Conservation (phyloP, 2,329 filamentous ascomycete species). For the Stachybotrys echinatus region DNA sequence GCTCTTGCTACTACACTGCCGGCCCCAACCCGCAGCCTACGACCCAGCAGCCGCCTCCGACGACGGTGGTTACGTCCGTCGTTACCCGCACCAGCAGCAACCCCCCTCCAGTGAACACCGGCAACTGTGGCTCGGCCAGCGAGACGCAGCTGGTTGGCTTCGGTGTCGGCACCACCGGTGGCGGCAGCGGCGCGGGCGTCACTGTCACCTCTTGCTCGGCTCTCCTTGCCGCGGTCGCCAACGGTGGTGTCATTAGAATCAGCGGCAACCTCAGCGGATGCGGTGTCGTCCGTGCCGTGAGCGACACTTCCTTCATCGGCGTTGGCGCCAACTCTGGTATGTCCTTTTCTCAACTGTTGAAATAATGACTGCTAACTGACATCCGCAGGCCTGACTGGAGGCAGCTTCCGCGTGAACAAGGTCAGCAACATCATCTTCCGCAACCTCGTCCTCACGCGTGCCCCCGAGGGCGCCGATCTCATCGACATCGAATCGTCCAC, state of each 20-base stretch:
- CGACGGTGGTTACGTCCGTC: background rate
- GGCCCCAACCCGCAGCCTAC: slow-evolving; percentile 3
- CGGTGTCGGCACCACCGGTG: slow-evolving; percentile 37
- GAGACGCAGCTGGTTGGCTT: slow-evolving; percentile 18
- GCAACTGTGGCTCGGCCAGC: slow-evolving; percentile 11
- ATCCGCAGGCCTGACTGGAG: slow-evolving; percentile 20
- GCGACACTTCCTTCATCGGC: slow-evolving; percentile 44
- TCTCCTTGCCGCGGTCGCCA: slow-evolving; percentile 29
- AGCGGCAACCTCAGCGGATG: slow-evolving; percentile 32
- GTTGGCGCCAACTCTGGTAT: slow-evolving; percentile 31
- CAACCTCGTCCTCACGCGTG: slow-evolving; percentile 42
- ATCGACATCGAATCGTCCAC: slow-evolving; percentile 34
- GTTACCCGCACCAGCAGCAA: background rate
- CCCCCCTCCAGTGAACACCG: background rate
- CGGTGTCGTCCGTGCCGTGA: slow-evolving; percentile 34
- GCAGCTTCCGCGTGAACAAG: slow-evolving; percentile 38
- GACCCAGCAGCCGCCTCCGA: background rate
- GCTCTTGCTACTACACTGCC: slow-evolving; percentile 19
- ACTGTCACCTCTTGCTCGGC: slow-evolving; percentile 40
- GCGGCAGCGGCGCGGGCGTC: slow-evolving; percentile 34
- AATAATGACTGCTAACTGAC: background rate
- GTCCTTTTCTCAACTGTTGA: background rate
- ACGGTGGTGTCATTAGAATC: slow-evolving; percentile 37
- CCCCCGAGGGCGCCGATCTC: slow-evolving; percentile 39
- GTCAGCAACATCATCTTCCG: slow-evolving; percentile 46